Conservation (phyloP, 2,329 filamentous ascomycete genomes). For the Zymoseptoria crescenta region DNA sequence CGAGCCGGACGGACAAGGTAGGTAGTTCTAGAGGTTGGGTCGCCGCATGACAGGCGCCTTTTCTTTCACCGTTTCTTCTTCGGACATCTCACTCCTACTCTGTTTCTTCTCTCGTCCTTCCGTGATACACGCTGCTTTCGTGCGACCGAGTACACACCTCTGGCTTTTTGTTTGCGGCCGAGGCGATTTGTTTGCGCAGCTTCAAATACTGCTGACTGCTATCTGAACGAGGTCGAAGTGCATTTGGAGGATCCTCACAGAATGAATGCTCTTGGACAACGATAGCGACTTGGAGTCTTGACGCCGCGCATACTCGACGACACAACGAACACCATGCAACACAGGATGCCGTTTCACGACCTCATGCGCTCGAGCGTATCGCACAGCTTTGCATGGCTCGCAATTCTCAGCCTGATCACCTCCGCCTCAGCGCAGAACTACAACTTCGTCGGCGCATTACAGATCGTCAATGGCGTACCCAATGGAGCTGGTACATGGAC, state of each 20-base stretch:
- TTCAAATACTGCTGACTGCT: not conserved
- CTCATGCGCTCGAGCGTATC: not conserved
- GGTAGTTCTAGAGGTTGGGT: not conserved
- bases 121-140: not conserved
- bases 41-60: not conserved
- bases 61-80: not conserved
- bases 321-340: not conserved
- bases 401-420: not conserved
- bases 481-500: conserved; percentile 11
- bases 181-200: not conserved
- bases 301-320: not conserved
- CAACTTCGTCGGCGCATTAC: conserved; percentile 26
- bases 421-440: conserved; percentile 11
- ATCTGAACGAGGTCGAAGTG: not conserved
- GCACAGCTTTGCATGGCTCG: not conserved
- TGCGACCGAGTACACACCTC: not conserved
- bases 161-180: not conserved
- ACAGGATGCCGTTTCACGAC: too few species aligned
- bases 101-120: not conserved
- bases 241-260: not conserved
- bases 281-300: not conserved
- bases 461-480: conserved; percentile 17
- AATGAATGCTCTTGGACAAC: not conserved
- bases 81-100: not conserved
- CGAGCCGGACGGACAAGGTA: not conserved